These are phyloP conservation scores for Teunomyces panamensis DNA, from an alignment of 805 yeast genomes.

Conservation along the genomic window DNA sequence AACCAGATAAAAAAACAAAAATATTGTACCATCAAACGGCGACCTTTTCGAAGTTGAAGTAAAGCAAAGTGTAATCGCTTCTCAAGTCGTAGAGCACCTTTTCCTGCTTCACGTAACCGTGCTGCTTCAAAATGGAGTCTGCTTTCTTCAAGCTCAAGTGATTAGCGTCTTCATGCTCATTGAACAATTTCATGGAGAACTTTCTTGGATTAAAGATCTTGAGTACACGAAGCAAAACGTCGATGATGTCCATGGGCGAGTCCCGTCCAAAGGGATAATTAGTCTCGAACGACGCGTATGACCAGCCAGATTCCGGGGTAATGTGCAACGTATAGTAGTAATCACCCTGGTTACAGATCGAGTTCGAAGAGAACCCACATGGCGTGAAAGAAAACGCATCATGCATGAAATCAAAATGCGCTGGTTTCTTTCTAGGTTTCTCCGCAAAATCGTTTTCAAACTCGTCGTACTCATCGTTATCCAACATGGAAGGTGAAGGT, in stretches of 20 bases:
- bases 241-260: slow-evolving; percentile 42
- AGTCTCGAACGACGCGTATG: slow-evolving; percentile 94
- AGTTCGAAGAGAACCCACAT: slow-evolving; percentile 92
- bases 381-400: slow-evolving; percentile 93
- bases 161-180: slow-evolving; percentile 15
- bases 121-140: slow-evolving; percentile 26
- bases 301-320: slow-evolving; percentile 92
- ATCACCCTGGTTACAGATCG: slow-evolving; percentile 50
- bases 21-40: neutral
- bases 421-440: slow-evolving; percentile 6
- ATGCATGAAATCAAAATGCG: slow-evolving; percentile 42
- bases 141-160: slow-evolving; percentile 6
- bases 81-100: slow-evolving; percentile 70
- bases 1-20: slow-evolving; percentile 1
- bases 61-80: slow-evolving; percentile 65
- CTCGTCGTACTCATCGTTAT: slow-evolving; percentile 23
- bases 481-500: slow-evolving; percentile 36
- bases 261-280: slow-evolving; percentile 57
- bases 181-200: slow-evolving; percentile 53
- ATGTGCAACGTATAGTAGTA: slow-evolving; percentile 82
- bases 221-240: slow-evolving; percentile 60
- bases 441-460: slow-evolving; percentile 14
- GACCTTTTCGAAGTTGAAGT: slow-evolving; percentile 56
- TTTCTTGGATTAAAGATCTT: slow-evolving; percentile 69
- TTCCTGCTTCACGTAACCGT: slow-evolving; percentile 59